A percentile compares a stretch with the other conserved stretches of the same genome.
Evolutionary conservation across 2,329 filamentous ascomycete species (phyloP).

Genomic region (Annulohypoxylon truncatum): DNA sequence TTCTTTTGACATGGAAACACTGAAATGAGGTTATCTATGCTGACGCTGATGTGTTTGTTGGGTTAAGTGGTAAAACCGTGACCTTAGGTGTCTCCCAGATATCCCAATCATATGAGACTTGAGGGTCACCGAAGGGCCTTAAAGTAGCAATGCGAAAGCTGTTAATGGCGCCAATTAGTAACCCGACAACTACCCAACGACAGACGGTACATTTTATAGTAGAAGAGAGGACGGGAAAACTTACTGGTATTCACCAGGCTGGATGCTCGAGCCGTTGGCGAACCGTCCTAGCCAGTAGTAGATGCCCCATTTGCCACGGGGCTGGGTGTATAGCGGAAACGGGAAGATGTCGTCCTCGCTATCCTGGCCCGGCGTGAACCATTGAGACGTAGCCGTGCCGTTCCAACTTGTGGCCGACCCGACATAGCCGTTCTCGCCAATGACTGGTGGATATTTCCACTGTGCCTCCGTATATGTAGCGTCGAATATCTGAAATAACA

Average conservation of each 20-base stretch:
- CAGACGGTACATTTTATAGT: too few species aligned
- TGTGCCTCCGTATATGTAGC: slow-evolving; percentile 53
- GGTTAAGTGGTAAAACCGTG: slow-evolving; percentile 44
- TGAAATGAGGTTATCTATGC: not conserved
- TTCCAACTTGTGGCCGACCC: slow-evolving; percentile 57
- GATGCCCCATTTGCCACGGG: slow-evolving; percentile 48
- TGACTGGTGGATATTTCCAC: slow-evolving; percentile 57
- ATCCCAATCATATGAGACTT: slow-evolving; percentile 57
- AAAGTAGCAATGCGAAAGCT: slow-evolving; percentile 57
- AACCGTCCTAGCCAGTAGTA: slow-evolving; percentile 59
- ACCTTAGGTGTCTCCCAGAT: slow-evolving; percentile 53
- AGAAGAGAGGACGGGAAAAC: slow-evolving; percentile 3
- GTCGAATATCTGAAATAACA: slow-evolving; percentile 55
- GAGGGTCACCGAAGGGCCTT: slow-evolving; percentile 56
- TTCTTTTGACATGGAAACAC: not conserved
- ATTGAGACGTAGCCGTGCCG: slow-evolving; percentile 48
- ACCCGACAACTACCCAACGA: not conserved
- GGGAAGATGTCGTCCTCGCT: slow-evolving; percentile 54
- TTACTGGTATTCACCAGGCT: slow-evolving; percentile 56
- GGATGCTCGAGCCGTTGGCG: slow-evolving; percentile 56
- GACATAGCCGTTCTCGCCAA: slow-evolving; percentile 55
- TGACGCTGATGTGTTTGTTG: not conserved
- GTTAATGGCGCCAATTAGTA: not conserved
- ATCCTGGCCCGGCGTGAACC: slow-evolving; percentile 52
- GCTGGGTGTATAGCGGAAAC: slow-evolving; percentile 53